These are phyloP conservation scores for Fusarium coicis DNA, from an alignment of 2,329 filamentous ascomycete species.

Conservation along the genomic window DNA sequence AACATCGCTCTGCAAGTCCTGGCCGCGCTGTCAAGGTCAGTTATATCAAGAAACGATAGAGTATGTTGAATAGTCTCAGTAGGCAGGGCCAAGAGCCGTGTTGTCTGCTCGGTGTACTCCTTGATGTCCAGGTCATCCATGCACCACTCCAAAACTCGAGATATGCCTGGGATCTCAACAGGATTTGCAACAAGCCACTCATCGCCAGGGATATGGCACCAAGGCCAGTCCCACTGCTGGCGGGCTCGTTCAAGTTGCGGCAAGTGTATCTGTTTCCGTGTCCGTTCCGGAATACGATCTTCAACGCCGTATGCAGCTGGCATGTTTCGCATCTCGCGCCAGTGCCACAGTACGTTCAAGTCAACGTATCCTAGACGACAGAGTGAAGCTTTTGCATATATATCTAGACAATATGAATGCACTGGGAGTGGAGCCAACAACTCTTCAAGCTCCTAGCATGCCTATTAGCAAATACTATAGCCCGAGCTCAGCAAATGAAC, in stretches of 20 bases:
- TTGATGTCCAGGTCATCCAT: rapidly evolving
- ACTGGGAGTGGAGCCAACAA: neutral
- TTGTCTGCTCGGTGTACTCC: rapidly evolving
- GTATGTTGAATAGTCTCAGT: neutral
- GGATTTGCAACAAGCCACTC: slow-evolving; percentile 10
- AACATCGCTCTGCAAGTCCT: neutral
- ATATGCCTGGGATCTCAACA: neutral
- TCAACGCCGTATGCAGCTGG: neutral
- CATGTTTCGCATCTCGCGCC: neutral
- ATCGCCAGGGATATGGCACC: neutral
- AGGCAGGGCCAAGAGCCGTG: neutral
- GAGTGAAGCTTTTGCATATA: neutral
- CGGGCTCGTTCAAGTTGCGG: neutral
- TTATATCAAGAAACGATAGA: neutral
- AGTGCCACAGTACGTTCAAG: slow-evolving; percentile 7
- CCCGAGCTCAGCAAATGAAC: neutral
- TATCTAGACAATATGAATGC: slow-evolving; percentile 10
- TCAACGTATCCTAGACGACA: neutral
- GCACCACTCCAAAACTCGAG: neutral
- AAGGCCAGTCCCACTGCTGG: neutral
- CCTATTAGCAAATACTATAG: neutral
- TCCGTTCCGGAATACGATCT: neutral
- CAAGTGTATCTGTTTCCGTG: neutral
- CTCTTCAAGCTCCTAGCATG: neutral
- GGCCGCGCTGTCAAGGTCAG: rapidly evolving